Percentiles rank a stretch among this genome's conserved stretches.
phyloP scores from a whole-genome alignment of 2,329 filamentous ascomycete species.

The Helotiales sp. region DNA sequence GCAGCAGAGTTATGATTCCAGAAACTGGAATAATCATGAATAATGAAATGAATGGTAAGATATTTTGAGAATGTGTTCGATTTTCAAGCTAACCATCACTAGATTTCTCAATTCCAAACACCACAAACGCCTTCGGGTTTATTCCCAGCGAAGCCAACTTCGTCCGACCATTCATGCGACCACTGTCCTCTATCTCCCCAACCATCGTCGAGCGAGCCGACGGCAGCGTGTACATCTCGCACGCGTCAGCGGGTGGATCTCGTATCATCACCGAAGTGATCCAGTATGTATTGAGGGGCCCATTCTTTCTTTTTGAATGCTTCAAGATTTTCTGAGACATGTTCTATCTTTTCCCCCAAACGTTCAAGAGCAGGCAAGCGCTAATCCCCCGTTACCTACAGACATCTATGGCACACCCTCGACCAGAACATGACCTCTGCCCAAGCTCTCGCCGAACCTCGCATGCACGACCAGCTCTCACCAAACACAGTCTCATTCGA shows the following conservation, averaged over 20 bases:
- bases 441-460: constrained; percentile 59
- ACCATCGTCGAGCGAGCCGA: constrained; percentile 65
- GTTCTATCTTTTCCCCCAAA: too few relatives aligned
- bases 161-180: constrained; percentile 67
- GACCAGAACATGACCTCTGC: constrained; percentile 58
- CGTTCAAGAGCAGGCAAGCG: too few relatives aligned
- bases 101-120: constrained; percentile 69
- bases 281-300: too few relatives aligned
- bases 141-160: constrained; percentile 68
- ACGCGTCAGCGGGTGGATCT: constrained; percentile 68
- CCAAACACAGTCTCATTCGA: constrained; percentile 65
- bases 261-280: constrained; percentile 70
- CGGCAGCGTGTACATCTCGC: constrained; percentile 62
- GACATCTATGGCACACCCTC: constrained; percentile 65
- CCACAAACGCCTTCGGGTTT: constrained; percentile 70
- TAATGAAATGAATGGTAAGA: constrained; percentile 62
- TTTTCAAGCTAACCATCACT: constrained; percentile 12
- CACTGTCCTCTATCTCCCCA: constrained; percentile 67
- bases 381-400: too few relatives aligned
- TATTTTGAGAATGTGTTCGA: background rate
- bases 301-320: too few relatives aligned
- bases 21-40: constrained; percentile 75
- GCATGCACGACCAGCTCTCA: constrained; percentile 67
- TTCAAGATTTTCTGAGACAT: too few relatives aligned
- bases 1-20: constrained; percentile 63